Base-by-base conservation (phyloP, 371 early-diverging fungal genomes). In the Haplosporangium sp. region DNA sequence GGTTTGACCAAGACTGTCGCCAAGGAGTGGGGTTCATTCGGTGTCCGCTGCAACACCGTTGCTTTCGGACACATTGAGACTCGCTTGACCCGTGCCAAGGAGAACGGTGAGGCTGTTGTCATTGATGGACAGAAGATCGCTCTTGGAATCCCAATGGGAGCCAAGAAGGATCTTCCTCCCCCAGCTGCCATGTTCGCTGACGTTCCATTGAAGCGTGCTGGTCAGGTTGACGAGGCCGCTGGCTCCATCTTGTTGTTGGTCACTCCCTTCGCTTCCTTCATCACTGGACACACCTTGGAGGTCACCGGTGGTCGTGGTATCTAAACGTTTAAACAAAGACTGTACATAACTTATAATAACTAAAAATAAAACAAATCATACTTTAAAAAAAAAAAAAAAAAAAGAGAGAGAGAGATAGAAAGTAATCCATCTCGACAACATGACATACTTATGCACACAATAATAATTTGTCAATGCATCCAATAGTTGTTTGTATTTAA, bases 251-350 rank as follows among this genome's bases (percentile, higher is more conserved):
- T 91, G 82, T 84, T 88, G 85, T 84, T 92, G 65, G 89, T 87
- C 86, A 85, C 89, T 63, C 91, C 91, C n/a, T 84, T 90, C 61
- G 85, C 90, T 10, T 82, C 84, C 65, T 92, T 89, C 71, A 72
- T 92, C 60, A 88, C 91, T 66, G 92, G 92, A 47, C 88, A 88
- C 61, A 89, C 90, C 52, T 83, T 92, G 65, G 90, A 91, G 85
- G 89, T 91, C 67, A 91, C 91, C 68, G 92, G 92, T 75, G 92
- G 92, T 72, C 88, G 87, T 82, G 91, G 91, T 64, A 91, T 91
- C 76, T 91, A 89, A 86, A 50, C 20, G 27, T 15, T 47, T 15
- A 10, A 47, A 13, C 47, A 15, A 27, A 47, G 47, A 47, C 47
- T 47, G 47, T 47, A 47, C 47, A 47, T 47, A 47, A 47, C 9